These are phyloP conservation scores for Trichomonascaceae sp. DNA, from an alignment of 1,139 yeast species.

Conservation along the genomic window DNA sequence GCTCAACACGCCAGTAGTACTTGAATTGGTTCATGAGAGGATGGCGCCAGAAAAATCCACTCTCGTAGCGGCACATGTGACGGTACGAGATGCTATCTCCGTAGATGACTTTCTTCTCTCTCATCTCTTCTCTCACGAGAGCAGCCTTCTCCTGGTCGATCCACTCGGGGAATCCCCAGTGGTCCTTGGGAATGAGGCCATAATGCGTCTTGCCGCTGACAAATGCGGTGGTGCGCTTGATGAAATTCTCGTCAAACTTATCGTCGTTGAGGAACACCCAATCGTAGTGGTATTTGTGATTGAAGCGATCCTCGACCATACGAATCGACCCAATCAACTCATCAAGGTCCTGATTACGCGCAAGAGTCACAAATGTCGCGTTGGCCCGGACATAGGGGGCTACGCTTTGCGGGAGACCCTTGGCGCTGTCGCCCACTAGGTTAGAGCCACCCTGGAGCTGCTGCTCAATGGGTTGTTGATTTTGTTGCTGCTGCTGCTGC, in stretches of 20 bases:
- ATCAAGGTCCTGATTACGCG: conserved; percentile 54
- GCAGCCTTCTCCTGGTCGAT: conserved; percentile 53
- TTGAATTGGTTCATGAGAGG: conserved; percentile 59
- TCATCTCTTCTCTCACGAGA: conserved; percentile 35
- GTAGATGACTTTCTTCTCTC: conserved; percentile 41
- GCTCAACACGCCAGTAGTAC: conserved; percentile 96
- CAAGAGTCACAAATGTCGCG: conserved; percentile 65
- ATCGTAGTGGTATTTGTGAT: conserved; percentile 49
- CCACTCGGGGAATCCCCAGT: conserved; percentile 67
- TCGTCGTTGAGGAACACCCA: conserved; percentile 72
- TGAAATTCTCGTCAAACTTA: conserved; percentile 42
- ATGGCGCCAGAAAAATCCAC: conserved; percentile 85
- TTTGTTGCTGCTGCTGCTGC: not conserved
- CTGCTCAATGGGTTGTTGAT: too few relatives aligned
- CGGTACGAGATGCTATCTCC: conserved; percentile 59
- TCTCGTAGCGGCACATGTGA: conserved; percentile 89
- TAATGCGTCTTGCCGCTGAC: conserved; percentile 53
- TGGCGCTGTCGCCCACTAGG: not conserved
- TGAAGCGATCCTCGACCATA: conserved; percentile 60
- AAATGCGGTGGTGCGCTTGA: conserved; percentile 29
- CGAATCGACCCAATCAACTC: conserved; percentile 47
- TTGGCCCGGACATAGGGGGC: conserved; percentile 21
- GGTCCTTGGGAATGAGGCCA: conserved; percentile 53
- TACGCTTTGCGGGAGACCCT: not conserved
- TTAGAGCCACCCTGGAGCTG: not conserved